phyloP scores from a whole-genome alignment of 2,329 filamentous ascomycete species.

The Aureobasidium mangrovei region DNA sequence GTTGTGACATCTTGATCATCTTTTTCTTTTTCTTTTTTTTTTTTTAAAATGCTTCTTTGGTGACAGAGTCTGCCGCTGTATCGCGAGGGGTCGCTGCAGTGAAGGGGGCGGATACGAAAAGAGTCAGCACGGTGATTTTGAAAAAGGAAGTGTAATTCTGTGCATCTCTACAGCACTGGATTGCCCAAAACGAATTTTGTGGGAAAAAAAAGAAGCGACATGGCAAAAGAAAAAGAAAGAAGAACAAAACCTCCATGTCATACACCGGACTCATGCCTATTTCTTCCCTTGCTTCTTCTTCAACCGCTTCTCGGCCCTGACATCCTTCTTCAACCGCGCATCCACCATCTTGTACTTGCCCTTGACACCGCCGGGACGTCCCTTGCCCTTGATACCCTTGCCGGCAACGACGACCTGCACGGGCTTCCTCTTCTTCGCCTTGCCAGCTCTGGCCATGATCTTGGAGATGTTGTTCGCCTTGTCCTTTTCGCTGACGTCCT shows the following conservation, averaged over 20 bases:
- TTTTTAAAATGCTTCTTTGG: no score
- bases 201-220: no score
- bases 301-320: slow-evolving; percentile 73
- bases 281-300: slow-evolving; percentile 43
- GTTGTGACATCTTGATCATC: no score
- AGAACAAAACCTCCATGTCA: neutral
- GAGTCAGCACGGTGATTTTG: no score
- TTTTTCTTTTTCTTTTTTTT: no score
- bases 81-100: no score
- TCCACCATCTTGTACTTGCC: slow-evolving; percentile 98
- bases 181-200: no score
- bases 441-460: slow-evolving; percentile 70
- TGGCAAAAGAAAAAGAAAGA: neutral
- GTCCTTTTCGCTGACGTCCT: slow-evolving; percentile 90
- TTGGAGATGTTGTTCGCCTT: slow-evolving; percentile 79
- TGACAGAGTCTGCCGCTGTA: no score
- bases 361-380: slow-evolving; percentile 84
- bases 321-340: slow-evolving; percentile 90
- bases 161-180: no score
- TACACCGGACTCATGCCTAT: neutral
- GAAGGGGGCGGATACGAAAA: no score
- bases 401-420: slow-evolving; percentile 84
- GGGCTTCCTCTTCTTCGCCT: slow-evolving; percentile 75
- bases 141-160: no score
- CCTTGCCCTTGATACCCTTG: slow-evolving; percentile 76